Percentiles rank a stretch among this genome's conserved stretches.
phyloP scores from a whole-genome alignment of 441 rosid species.

The Dalechampia spathulata region DNA sequence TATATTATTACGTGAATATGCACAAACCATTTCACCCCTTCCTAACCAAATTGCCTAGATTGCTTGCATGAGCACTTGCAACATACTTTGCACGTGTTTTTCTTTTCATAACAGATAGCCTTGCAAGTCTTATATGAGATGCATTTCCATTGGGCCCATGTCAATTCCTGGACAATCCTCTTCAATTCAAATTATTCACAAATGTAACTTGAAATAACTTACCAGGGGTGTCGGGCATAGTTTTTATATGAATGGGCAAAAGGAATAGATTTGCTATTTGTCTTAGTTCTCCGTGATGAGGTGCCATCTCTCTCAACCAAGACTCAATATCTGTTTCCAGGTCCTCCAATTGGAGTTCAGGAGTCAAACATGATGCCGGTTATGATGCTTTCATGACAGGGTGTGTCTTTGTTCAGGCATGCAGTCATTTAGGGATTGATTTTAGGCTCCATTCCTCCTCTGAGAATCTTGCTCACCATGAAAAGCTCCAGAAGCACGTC shows the following conservation, averaged over 20 bases:
- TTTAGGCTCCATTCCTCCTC: conserved; percentile 39
- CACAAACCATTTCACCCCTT: not conserved
- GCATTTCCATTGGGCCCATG: not conserved
- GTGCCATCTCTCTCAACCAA: conserved; percentile 10
- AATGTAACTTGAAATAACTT: not conserved
- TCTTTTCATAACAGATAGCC: not conserved
- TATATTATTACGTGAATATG: not conserved
- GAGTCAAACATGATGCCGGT: conserved; percentile 94
- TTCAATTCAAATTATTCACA: not conserved
- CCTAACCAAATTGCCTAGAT: not conserved
- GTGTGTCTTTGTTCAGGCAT: conserved; percentile 79
- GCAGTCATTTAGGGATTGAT: conserved; percentile 63
- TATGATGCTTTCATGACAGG: conserved; percentile 99
- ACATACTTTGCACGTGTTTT: not conserved
- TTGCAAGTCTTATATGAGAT: not conserved
- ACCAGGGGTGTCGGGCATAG: not conserved
- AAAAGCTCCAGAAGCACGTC: conserved; percentile 52
- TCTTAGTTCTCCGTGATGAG: conserved; percentile 4
- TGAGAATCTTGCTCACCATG: conserved; percentile 34
- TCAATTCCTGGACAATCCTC: not conserved
- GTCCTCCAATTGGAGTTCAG: conserved; percentile 66
- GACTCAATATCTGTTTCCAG: conserved; percentile 34
- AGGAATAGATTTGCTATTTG: conserved; percentile 6
- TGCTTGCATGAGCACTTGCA: not conserved
- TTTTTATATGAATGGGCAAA: not conserved